phyloP scores from a whole-genome alignment of 176 grass and related monocot genomes.

The Poa annua region DNA sequence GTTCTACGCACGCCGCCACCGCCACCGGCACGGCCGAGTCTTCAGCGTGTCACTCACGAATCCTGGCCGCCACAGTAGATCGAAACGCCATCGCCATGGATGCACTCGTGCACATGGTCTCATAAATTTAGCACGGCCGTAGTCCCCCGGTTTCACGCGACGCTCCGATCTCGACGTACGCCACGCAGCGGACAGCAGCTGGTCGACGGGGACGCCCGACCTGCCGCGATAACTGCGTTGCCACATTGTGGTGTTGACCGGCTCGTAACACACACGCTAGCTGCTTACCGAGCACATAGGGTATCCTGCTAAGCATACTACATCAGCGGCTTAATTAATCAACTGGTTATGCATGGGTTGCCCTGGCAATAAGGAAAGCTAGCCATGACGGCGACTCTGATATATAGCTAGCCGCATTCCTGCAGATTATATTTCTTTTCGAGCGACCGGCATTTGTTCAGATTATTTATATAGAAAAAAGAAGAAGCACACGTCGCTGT shows the following conservation, averaged over 20 bases:
- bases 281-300: neutral
- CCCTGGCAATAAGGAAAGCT: slow-evolving; percentile 5
- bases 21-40: neutral
- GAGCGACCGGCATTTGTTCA: neutral
- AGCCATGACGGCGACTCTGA: neutral
- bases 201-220: slow-evolving; percentile 14
- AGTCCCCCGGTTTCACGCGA: slow-evolving; percentile 19
- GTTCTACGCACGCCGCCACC: neutral
- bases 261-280: neutral
- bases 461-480: neutral
- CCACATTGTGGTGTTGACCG: slow-evolving; percentile 22
- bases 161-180: slow-evolving; percentile 28
- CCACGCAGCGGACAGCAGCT: neutral
- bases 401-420: neutral
- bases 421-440: neutral
- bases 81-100: neutral
- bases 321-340: neutral
- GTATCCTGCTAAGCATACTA: neutral
- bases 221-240: neutral
- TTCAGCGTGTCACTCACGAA: neutral
- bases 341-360: neutral
- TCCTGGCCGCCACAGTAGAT: no score
- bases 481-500: neutral
- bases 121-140: slow-evolving; percentile 22
- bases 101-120: slow-evolving; percentile 44